phyloP scores from a whole-genome alignment of 176 grass and related monocot species.

The Phoenix roebelenii region DNA sequence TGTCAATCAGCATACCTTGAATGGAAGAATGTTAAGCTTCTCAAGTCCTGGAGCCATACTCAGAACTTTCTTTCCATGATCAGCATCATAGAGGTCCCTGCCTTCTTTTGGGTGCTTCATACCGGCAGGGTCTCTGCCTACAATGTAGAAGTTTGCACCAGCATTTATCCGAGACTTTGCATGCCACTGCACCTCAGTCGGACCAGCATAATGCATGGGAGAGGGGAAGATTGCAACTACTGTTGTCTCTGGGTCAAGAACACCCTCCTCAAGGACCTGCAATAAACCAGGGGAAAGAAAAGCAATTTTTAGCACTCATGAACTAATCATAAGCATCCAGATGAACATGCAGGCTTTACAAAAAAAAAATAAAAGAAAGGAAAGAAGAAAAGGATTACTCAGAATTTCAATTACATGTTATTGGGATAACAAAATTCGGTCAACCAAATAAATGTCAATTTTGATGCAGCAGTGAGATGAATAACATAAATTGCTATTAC shows the following conservation, averaged over 20 bases:
- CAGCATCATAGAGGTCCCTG: conserved; percentile 91
- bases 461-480: too few species aligned
- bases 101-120: conserved; percentile 75
- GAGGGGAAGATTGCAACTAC: conserved; percentile 95
- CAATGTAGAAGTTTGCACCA: conserved; percentile 98
- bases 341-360: too few species aligned
- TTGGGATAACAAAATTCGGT: too few species aligned
- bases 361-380: too few species aligned
- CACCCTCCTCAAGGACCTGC: conserved; percentile 95
- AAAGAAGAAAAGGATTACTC: too few species aligned
- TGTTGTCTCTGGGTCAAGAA: conserved; percentile 91
- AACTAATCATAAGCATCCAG: too few species aligned
- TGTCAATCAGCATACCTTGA: conserved; percentile 47
- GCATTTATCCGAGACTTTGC: conserved; percentile 96
- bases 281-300: neutral
- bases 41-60: conserved; percentile 95
- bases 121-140: conserved; percentile 92
- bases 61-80: conserved; percentile 95
- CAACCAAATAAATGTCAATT: too few species aligned
- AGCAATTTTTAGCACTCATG: too few species aligned
- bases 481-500: neutral
- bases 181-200: conserved; percentile 98
- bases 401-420: too few species aligned
- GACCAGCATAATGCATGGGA: conserved; percentile 95
- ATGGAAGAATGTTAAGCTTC: conserved; percentile 91